Percentiles rank a stretch among this genome's conserved stretches.
These are phyloP conservation scores for Penicillium lividum DNA, from an alignment of 495 filamentous ascomycete genomes.

Conservation along the genomic window DNA sequence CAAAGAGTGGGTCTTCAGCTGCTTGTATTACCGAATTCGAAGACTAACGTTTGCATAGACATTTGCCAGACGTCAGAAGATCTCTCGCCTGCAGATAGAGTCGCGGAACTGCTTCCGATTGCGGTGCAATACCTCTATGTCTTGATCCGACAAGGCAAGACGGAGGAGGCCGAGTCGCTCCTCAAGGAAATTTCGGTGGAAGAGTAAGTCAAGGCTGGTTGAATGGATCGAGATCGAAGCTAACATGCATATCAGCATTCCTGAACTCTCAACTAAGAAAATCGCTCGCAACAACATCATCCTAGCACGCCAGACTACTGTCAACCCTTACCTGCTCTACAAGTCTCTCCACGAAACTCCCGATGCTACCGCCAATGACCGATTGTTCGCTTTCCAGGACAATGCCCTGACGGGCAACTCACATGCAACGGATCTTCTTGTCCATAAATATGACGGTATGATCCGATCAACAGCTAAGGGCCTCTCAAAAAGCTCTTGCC, in stretches of 20 bases:
- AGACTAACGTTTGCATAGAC: constrained; percentile 46
- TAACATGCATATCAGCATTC: constrained; percentile 53
- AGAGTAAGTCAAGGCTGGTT: constrained; percentile 49
- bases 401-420: constrained; percentile 67
- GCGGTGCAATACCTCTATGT: constrained; percentile 84
- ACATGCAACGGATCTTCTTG: constrained; percentile 71
- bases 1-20: constrained; percentile 54
- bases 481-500: constrained; percentile 54
- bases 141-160: constrained; percentile 67
- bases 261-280: constrained; percentile 72
- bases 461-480: constrained; percentile 62
- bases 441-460: constrained; percentile 75
- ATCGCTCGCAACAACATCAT: constrained; percentile 80
- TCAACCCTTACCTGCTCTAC: constrained; percentile 79
- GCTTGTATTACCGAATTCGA: background rate
- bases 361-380: constrained; percentile 61
- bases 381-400: constrained; percentile 76
- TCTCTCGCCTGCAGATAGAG: constrained; percentile 78
- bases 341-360: constrained; percentile 62
- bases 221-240: background rate
- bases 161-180: constrained; percentile 69
- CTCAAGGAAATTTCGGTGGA: constrained; percentile 62
- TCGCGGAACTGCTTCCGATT: constrained; percentile 80
- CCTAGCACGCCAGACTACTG: constrained; percentile 53
- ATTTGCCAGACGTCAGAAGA: constrained; percentile 85